Conservation (phyloP, 176 grass and related monocot genomes). For the Thalia dealbata region DNA sequence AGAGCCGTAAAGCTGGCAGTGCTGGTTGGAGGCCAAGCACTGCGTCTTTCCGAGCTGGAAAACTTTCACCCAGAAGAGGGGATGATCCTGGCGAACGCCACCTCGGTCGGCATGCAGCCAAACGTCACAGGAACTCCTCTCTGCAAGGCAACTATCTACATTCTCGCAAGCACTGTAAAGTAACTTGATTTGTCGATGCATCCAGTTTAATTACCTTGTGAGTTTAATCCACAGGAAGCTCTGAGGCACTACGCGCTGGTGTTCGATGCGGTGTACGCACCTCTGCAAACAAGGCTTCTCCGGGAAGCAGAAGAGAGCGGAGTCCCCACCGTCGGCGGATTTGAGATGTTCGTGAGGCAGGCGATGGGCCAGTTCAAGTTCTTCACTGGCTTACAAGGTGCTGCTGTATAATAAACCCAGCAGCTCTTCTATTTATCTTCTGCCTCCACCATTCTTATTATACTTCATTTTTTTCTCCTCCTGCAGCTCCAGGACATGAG, state of each 20-base stretch:
- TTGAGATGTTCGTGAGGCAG: slow-evolving; percentile 97
- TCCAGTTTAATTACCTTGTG: not conserved
- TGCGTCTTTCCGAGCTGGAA: slow-evolving; percentile 63
- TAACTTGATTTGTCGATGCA: not conserved
- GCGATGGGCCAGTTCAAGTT: slow-evolving; percentile 82
- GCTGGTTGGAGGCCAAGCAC: slow-evolving; percentile 55
- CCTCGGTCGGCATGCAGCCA: slow-evolving; percentile 87
- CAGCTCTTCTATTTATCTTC: no score
- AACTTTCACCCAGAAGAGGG: slow-evolving; percentile 67
- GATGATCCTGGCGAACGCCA: slow-evolving; percentile 97
- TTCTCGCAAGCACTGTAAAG: no score
- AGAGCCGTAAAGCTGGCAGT: slow-evolving; percentile 69
- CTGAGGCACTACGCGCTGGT: slow-evolving; percentile 68
- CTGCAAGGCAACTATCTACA: slow-evolving; percentile 35
- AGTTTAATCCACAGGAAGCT: slow-evolving; percentile 49
- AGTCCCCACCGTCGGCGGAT: slow-evolving; percentile 59
- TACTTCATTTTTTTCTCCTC: not conserved
- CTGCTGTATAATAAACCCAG: no score
- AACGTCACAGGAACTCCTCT: slow-evolving; percentile 75
- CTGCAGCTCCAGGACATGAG: not conserved
- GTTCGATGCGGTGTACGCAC: slow-evolving; percentile 85
- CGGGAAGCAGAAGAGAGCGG: slow-evolving; percentile 64
- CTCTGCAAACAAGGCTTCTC: slow-evolving; percentile 78
- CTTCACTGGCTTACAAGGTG: slow-evolving; percentile 76
- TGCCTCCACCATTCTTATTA: not conserved